Percentiles rank a stretch among this genome's conserved stretches.
Conservation (phyloP, 331 rosid species). For the Ulmus americana region DNA sequence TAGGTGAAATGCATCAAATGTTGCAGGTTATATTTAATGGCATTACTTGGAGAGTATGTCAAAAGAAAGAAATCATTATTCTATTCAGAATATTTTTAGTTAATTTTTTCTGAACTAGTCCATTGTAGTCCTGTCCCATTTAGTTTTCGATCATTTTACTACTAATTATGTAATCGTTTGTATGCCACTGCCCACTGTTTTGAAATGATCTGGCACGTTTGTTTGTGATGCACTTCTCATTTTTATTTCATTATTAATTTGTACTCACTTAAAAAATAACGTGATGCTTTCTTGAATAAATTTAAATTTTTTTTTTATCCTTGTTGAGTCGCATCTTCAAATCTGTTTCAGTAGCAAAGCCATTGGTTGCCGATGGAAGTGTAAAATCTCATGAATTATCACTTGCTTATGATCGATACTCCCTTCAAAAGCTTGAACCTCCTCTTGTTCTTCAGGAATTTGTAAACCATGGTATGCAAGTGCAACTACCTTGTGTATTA, state of each 20-base stretch:
- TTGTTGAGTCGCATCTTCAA: neutral
- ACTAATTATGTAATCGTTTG: neutral
- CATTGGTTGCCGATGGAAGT: conserved; percentile 88
- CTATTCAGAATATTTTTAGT: too few species aligned
- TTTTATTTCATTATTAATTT: too few species aligned
- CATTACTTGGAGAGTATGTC: too few species aligned
- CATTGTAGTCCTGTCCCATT: too few species aligned
- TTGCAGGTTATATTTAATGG: neutral
- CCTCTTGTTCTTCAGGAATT: conserved; percentile 95
- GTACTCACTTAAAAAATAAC: too few species aligned
- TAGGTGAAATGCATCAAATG: neutral
- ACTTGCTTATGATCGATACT: conserved; percentile 65
- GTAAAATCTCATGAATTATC: conserved; percentile 80
- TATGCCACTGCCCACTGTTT: too few species aligned
- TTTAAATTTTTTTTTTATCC: neutral
- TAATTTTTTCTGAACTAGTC: too few species aligned
- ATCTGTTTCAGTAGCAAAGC: conserved; percentile 76
- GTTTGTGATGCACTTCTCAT: too few species aligned
- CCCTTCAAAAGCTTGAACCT: conserved; percentile 82
- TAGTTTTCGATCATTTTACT: neutral
- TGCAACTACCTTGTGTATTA: conserved; percentile 11
- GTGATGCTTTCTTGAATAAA: neutral
- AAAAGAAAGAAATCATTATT: neutral
- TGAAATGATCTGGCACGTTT: too few species aligned
- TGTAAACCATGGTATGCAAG: conserved; percentile 74